A percentile compares a stretch with the other conserved stretches of the same genome.
Evolutionary conservation across 2,329 filamentous ascomycete species (phyloP).

Genomic region (Aschersonia sp.): DNA sequence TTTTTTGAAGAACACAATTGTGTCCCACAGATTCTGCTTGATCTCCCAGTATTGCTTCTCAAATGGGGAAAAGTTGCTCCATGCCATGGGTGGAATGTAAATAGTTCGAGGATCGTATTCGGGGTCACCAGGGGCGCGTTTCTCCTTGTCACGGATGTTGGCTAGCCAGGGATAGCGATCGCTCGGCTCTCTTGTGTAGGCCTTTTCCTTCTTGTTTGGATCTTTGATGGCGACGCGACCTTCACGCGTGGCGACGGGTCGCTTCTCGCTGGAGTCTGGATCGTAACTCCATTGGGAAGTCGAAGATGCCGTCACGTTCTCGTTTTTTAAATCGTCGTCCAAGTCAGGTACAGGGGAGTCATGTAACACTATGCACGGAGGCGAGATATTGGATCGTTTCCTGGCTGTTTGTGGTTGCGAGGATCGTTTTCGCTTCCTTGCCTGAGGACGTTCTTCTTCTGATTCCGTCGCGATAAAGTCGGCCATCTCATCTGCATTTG

Average conservation of each 20-base stretch:
- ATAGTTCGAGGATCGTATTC: constrained; percentile 86
- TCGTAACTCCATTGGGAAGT: constrained; percentile 69
- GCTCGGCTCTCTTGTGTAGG: constrained; percentile 69
- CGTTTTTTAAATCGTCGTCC: constrained; percentile 40
- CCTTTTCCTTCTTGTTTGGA: constrained; percentile 44
- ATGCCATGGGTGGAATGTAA: constrained; percentile 74
- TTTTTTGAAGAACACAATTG: constrained; percentile 98
- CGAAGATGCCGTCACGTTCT: constrained; percentile 50
- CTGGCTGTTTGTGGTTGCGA: constrained; percentile 35
- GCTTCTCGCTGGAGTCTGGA: constrained; percentile 27
- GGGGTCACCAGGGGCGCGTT: constrained; percentile 61
- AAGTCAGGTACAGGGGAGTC: constrained; percentile 30
- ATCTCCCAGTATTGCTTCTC: constrained; percentile 99
- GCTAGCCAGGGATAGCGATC: constrained; percentile 85
- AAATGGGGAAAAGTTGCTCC: constrained; percentile 76
- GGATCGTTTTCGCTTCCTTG: constrained; percentile 66
- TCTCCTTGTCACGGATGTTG: constrained; percentile 71
- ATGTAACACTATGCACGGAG: constrained; percentile 12
- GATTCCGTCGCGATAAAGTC: constrained; percentile 84
- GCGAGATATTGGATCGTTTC: constrained; percentile 47
- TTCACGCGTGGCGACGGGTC: constrained; percentile 18
- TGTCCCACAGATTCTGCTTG: constrained; percentile 95
- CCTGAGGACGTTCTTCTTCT: constrained; percentile 42
- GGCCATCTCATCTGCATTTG: constrained; percentile 51
- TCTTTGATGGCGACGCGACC: constrained; percentile 12